Evolutionary conservation across 306 rosid genomes (phyloP).

Genomic region (Phaseolus lunatus): DNA sequence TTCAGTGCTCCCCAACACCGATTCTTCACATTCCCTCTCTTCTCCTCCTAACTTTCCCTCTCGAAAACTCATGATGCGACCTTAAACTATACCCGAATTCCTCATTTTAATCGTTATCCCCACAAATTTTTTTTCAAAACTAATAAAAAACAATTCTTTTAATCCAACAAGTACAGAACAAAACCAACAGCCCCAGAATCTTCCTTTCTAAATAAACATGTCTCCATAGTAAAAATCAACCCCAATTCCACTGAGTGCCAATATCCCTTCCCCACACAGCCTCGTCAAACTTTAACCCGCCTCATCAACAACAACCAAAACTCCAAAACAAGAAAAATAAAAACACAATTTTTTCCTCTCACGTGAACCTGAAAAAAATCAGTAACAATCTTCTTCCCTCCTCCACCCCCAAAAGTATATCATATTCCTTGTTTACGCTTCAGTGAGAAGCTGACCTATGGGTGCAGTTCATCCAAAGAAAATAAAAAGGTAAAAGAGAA

Average conservation of each 20-base stretch:
- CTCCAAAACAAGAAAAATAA: slow-evolving; percentile 4
- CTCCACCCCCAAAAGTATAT: slow-evolving; percentile 18
- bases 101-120: slow-evolving; percentile 55
- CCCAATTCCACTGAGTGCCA: slow-evolving; percentile 40
- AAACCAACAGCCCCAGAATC: slow-evolving; percentile 44
- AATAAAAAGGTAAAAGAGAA: slow-evolving; percentile 1
- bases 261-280: slow-evolving; percentile 36
- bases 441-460: slow-evolving; percentile 61
- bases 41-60: slow-evolving; percentile 60
- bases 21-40: slow-evolving; percentile 53
- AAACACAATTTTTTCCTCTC: slow-evolving; percentile 26
- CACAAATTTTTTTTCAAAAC: background rate
- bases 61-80: slow-evolving; percentile 81
- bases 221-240: slow-evolving; percentile 32
- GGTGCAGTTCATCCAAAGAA: slow-evolving; percentile 51
- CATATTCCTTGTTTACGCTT: slow-evolving; percentile 55
- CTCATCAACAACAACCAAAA: slow-evolving; percentile 26
- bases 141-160: slow-evolving; percentile 3
- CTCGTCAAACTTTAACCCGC: slow-evolving; percentile 29
- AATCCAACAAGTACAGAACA: slow-evolving; percentile 33
- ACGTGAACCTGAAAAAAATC: slow-evolving; percentile 39
- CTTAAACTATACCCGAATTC: slow-evolving; percentile 69
- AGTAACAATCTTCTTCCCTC: slow-evolving; percentile 15
- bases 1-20: slow-evolving; percentile 49
- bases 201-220: slow-evolving; percentile 43